Conservation (phyloP, 768 basidiomycete genomes). For the Pleurotus cornucopiae region DNA sequence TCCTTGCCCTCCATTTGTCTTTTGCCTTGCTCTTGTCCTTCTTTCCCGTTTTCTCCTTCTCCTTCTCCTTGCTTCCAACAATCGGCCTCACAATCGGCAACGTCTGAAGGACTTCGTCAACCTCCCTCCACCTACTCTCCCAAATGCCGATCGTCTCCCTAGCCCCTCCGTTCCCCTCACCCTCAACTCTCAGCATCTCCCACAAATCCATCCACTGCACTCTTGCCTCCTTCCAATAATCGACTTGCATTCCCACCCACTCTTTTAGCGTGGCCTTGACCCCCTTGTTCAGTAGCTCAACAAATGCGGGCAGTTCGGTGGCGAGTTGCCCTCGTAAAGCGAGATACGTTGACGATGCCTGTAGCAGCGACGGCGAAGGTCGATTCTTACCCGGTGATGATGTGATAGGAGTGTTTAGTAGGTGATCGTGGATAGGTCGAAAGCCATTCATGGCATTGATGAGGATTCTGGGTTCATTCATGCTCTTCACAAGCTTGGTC, state of each 20-base stretch:
- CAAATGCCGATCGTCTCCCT: conserved; percentile 72
- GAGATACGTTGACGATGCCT: conserved; percentile 73
- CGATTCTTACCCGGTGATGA: conserved; percentile 43
- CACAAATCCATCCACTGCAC: conserved; percentile 78
- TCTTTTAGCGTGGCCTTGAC: conserved; percentile 46
- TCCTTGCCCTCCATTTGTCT: conserved; percentile 13
- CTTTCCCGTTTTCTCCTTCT: conserved; percentile 3
- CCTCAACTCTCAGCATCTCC: conserved; percentile 74
- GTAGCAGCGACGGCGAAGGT: conserved; percentile 61
- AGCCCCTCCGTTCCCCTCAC: conserved; percentile 61
- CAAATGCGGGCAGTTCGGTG: conserved; percentile 64
- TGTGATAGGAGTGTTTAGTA: conserved; percentile 61
- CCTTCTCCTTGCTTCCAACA: conserved; percentile 1
- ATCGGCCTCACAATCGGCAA: conserved; percentile 28
- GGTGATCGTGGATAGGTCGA: conserved; percentile 65
- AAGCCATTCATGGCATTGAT: conserved; percentile 71
- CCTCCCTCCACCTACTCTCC: conserved; percentile 64
- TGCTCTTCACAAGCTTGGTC: conserved; percentile 51
- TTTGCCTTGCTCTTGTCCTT: conserved; percentile 15
- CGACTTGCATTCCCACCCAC: conserved; percentile 52
- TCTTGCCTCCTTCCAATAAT: conserved; percentile 56
- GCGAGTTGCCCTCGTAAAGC: conserved; percentile 71
- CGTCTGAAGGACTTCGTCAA: conserved; percentile 42
- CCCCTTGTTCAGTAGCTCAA: conserved; percentile 56
- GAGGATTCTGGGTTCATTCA: conserved; percentile 59